Evolutionary conservation across 306 rosid species (phyloP), one percentile per base, ranked within the genome.

Genomic region (Quercus cerris): DNA sequence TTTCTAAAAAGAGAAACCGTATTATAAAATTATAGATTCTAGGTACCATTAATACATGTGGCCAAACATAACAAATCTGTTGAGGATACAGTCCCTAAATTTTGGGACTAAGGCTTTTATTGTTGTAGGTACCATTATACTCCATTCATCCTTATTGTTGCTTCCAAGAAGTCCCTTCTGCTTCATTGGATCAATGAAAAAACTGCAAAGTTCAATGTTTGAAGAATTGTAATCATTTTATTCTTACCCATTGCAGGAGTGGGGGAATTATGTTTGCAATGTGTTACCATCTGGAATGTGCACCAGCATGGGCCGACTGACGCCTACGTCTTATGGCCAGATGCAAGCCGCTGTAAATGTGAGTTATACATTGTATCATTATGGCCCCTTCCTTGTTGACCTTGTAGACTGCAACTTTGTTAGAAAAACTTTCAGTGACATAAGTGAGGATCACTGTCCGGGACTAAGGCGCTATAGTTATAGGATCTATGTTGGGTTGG

Each of bases 261-360:
- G 89, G 81, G 33, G 62, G 76, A 61, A 52, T 4, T 86, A 63
- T 79, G 46, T 84, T 3, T 88, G 90, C 33, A 61, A 76, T 28
- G 84, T 84, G 72, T 81, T 86, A 0, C 80, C 85, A 15, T 71
- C 57, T 9, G 97, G 93, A 19, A 1, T 73, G 4, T 91, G 97
- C 90, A 83, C 75, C 6, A 86, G 81, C 25, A 55, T 67, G 1
- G 97, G 97, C 17, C 89, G 91, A 54, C 27, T 88, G 82, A 87
- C 79, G 18, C 91, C 90, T 25, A 17, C 63, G 0, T 69, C 61
- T 27, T 90, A 82, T 66, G 19, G 35, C 8, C 85, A 90, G 69
- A 54, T 86, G 62, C 49, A 30, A 71, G 74, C 70, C 19, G 87
- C 87, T 14, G 57, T 78, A 15, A 86, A 86, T 62, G 19, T 86